A percentile compares a stretch with the other conserved stretches of the same genome.
Conservation (phyloP, 1,284 basidiomycete genomes). For the Amylostereum chailletii region DNA sequence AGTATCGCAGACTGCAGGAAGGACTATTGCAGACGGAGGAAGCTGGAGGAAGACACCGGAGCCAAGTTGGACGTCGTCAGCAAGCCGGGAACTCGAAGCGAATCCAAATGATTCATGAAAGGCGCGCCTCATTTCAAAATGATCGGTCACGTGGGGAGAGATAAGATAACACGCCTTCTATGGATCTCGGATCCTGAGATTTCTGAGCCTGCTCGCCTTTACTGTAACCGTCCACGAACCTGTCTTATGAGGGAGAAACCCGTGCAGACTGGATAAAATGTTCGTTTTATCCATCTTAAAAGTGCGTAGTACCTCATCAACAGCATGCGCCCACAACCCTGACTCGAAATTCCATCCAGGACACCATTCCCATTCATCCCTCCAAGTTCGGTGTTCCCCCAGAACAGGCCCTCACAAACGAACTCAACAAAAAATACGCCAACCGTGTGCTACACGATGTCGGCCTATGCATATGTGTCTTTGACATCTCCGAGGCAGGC, state of each 20-base stretch:
- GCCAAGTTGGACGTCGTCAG: too few relatives aligned
- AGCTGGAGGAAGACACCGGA: too few relatives aligned
- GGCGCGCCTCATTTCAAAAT: too few relatives aligned
- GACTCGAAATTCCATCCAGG: slow-evolving; percentile 24
- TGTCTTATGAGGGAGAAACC: too few relatives aligned
- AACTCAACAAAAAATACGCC: slow-evolving; percentile 90
- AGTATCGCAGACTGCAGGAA: background rate
- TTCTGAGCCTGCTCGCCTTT: too few relatives aligned
- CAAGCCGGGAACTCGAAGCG: too few relatives aligned
- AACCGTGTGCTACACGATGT: slow-evolving; percentile 90
- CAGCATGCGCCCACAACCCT: too few relatives aligned
- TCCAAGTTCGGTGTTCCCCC: slow-evolving; percentile 64
- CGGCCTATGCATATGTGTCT: slow-evolving; percentile 84
- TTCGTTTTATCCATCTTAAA: slow-evolving; percentile 55
- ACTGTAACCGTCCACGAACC: too few relatives aligned
- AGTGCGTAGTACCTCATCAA: slow-evolving; percentile 15
- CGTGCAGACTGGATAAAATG: slow-evolving; percentile 26
- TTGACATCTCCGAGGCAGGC: slow-evolving; percentile 78
- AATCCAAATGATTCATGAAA: too few relatives aligned
- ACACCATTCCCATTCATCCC: slow-evolving; percentile 76
- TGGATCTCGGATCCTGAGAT: too few relatives aligned
- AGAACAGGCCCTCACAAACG: slow-evolving; percentile 66
- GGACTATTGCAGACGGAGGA: too few relatives aligned
- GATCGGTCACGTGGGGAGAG: background rate
- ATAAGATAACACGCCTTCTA: too few relatives aligned